phyloP scores from a whole-genome alignment of 2,329 filamentous ascomycete species.

The Paraphaeosphaeria sporulosa region DNA sequence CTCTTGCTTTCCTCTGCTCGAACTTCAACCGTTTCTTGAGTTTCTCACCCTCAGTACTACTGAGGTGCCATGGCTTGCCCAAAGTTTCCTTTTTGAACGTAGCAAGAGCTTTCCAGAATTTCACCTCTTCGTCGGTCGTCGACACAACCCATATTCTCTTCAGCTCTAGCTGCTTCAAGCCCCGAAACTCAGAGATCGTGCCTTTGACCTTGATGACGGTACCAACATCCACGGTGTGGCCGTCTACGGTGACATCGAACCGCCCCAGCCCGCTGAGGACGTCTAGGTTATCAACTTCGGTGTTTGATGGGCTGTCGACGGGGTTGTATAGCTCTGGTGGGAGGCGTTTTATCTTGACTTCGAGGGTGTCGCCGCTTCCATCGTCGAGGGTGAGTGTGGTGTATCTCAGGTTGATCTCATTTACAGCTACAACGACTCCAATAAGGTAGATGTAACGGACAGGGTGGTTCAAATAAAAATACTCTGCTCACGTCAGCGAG shows the following conservation, averaged over 20 bases:
- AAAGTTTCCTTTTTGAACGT: conserved; percentile 60
- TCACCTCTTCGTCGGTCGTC: conserved; percentile 63
- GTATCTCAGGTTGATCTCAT: conserved; percentile 50
- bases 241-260: conserved; percentile 51
- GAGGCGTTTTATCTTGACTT: conserved; percentile 60
- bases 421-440: conserved; percentile 55
- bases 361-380: conserved; percentile 65
- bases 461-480: conserved; percentile 63
- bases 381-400: conserved; percentile 66
- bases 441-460: conserved; percentile 58
- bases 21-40: conserved; percentile 51
- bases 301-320: conserved; percentile 43
- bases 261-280: conserved; percentile 47
- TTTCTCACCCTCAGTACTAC: conserved; percentile 50
- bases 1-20: conserved; percentile 49
- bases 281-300: conserved; percentile 48
- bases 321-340: conserved; percentile 32
- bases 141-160: conserved; percentile 60
- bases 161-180: conserved; percentile 60
- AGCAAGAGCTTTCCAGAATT: conserved; percentile 60
- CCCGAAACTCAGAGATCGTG: conserved; percentile 61
- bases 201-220: conserved; percentile 65
- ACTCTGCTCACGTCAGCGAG: conserved; percentile 51
- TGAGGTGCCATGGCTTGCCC: conserved; percentile 61
- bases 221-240: conserved; percentile 53